A percentile compares a stretch with the other conserved stretches of the same genome.
phyloP scores from a whole-genome alignment of 2,329 filamentous ascomycete genomes.

The Botrytis galanthina region DNA sequence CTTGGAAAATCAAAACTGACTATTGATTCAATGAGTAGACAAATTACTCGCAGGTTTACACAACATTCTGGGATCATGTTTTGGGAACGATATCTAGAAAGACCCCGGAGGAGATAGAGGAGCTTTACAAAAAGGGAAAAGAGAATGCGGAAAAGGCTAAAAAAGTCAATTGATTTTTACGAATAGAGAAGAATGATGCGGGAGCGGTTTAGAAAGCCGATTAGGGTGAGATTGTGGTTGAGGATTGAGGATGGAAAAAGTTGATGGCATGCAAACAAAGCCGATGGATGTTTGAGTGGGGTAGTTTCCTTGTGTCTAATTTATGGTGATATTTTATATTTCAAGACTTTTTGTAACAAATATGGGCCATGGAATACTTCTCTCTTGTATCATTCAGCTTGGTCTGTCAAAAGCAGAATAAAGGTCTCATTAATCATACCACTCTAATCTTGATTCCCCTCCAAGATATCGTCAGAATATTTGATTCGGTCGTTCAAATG shows the following conservation, averaged over 20 bases:
- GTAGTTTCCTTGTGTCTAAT: not conserved
- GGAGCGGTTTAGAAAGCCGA: not conserved
- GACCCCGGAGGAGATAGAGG: not conserved
- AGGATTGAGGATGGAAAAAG: not conserved
- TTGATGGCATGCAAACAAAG: not conserved
- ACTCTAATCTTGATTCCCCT: not conserved
- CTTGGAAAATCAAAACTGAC: not conserved
- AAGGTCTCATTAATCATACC: not conserved
- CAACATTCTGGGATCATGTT: constrained; percentile 10
- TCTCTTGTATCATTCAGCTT: not conserved
- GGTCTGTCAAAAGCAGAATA: too few species aligned
- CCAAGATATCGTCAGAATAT: not conserved
- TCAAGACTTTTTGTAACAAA: not conserved
- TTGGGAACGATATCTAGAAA: not conserved
- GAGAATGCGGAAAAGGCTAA: constrained; percentile 5
- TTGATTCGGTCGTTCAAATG: not conserved
- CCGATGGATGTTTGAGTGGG: not conserved
- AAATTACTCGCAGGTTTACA: constrained; percentile 13
- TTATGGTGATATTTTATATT: not conserved
- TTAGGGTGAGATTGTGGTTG: not conserved
- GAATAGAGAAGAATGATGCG: not conserved
- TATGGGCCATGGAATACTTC: not conserved
- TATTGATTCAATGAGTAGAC: not conserved
- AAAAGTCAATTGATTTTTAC: not conserved
- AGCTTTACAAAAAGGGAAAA: constrained; percentile 1